Conservation (phyloP, 106 monocot genomes). For the Hemerocallis citrina region DNA sequence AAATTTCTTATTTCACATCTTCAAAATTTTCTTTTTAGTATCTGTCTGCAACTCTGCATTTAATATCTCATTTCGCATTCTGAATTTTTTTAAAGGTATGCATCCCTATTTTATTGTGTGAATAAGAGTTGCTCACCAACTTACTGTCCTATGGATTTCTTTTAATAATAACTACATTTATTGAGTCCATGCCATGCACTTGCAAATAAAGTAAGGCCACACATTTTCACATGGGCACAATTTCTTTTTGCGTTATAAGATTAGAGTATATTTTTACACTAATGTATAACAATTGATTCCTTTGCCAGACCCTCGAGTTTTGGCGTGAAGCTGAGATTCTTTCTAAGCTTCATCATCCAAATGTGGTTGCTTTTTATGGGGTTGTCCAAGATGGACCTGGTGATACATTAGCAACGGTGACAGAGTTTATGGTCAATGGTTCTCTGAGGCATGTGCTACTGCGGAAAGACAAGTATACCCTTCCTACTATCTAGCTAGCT, state of each 20-base stretch:
- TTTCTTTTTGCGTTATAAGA: neutral
- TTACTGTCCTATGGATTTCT: no score
- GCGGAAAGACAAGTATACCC: constrained; percentile 61
- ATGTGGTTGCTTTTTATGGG: constrained; percentile 91
- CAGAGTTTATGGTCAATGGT: constrained; percentile 90
- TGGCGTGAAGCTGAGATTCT: constrained; percentile 92
- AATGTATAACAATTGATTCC: neutral
- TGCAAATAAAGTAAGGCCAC: neutral
- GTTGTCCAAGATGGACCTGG: constrained; percentile 85
- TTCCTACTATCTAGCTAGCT: neutral
- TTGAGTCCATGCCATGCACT: no score
- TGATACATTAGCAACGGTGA: constrained; percentile 74
- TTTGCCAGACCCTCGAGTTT: constrained; percentile 69
- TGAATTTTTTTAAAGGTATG: no score
- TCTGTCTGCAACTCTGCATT: constrained; percentile 3
- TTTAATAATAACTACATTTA: no score
- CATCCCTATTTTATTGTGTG: no score
- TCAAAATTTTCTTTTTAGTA: neutral
- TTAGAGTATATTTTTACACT: neutral
- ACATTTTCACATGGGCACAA: neutral
- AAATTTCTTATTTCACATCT: neutral
- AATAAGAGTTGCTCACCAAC: no score
- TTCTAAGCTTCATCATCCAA: constrained; percentile 92
- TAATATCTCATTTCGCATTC: neutral
- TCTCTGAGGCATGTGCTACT: constrained; percentile 76